Evolutionary conservation across 805 yeast genomes (phyloP).

Genomic region (Starmerella vaccinii): DNA sequence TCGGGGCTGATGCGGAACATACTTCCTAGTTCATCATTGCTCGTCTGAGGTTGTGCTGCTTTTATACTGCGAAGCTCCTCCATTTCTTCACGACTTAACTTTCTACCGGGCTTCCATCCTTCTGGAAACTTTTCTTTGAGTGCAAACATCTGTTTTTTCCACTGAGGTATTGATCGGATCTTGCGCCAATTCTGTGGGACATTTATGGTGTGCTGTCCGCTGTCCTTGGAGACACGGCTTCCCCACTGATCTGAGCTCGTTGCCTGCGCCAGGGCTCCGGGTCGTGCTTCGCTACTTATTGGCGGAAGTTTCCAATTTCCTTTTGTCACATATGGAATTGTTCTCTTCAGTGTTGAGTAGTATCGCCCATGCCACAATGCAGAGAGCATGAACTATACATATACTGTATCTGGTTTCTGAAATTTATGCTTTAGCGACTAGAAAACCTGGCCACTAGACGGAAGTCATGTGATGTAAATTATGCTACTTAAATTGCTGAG

Average conservation of each 20-base stretch:
- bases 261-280: background rate
- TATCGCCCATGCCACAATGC: constrained; percentile 5
- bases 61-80: constrained; percentile 51
- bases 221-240: background rate
- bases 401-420: background rate
- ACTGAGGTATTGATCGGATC: constrained; percentile 41
- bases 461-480: too few relatives aligned
- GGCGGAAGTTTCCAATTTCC: constrained; percentile 34
- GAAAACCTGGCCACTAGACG: too few relatives aligned
- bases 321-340: constrained; percentile 22
- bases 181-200: constrained; percentile 43
- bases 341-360: constrained; percentile 4
- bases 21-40: constrained; percentile 48
- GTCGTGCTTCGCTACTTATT: background rate
- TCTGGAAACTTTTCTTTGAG: constrained; percentile 50
- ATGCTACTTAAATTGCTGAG: too few relatives aligned
- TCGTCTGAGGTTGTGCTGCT: constrained; percentile 46
- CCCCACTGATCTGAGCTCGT: constrained; percentile 4
- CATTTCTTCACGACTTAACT: constrained; percentile 59
- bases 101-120: constrained; percentile 59
- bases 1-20: constrained; percentile 69
- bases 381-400: background rate
- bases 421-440: background rate
- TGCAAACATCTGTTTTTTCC: constrained; percentile 63
- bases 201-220: constrained; percentile 13